A percentile compares a stretch with the other conserved stretches of the same genome.
Conservation (phyloP, 73 alveolate genomes). For the Paramecium tetraurelia region DNA sequence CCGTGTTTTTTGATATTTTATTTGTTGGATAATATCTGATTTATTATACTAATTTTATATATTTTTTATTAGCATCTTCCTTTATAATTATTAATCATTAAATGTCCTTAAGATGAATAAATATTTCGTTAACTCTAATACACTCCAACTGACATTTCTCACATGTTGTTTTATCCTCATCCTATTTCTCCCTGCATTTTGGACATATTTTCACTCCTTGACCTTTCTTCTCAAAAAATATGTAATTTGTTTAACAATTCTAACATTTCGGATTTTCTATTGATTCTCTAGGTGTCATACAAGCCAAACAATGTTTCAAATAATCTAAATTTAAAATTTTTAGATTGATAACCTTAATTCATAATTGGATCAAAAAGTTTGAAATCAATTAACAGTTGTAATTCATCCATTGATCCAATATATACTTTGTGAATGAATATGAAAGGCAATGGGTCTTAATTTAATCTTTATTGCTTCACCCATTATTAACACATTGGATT, state of each 20-base stretch:
- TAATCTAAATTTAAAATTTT: neutral
- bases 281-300: neutral
- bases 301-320: neutral
- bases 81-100: neutral
- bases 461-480: neutral
- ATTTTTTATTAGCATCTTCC: neutral
- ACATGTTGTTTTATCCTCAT: neutral
- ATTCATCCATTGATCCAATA: conserved; percentile 16
- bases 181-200: neutral
- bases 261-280: neutral
- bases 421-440: neutral
- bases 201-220: neutral
- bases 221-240: neutral
- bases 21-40: neutral
- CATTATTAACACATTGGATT: neutral
- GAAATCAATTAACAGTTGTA: neutral
- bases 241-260: neutral
- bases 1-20: neutral
- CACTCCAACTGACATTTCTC: neutral
- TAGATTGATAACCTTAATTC: neutral
- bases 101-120: neutral
- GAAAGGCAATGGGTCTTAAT: neutral
- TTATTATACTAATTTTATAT: neutral
- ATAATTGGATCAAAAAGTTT: neutral
- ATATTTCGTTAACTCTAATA: neutral